phyloP scores from a whole-genome alignment of 2,329 filamentous ascomycete species.

The Clarireedia monteithiana region DNA sequence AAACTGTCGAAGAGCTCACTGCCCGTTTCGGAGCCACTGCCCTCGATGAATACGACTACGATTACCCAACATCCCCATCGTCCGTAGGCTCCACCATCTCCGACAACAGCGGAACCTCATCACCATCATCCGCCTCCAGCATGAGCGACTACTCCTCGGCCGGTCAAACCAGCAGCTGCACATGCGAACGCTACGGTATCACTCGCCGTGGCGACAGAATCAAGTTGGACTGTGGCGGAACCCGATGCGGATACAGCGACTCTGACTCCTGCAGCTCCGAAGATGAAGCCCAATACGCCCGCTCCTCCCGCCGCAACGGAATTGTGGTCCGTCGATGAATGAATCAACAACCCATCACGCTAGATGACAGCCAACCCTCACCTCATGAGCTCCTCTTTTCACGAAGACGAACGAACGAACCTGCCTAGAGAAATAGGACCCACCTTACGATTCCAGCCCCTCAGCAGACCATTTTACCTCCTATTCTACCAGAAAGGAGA shows the following conservation, averaged over 20 bases:
- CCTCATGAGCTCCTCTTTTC: neutral
- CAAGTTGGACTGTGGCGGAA: slow-evolving; percentile 91
- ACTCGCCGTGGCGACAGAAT: slow-evolving; percentile 87
- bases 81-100: slow-evolving; percentile 65
- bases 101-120: slow-evolving; percentile 58
- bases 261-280: slow-evolving; percentile 59
- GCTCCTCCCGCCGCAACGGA: slow-evolving; percentile 54
- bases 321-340: slow-evolving; percentile 43
- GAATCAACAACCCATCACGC: neutral
- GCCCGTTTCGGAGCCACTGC: slow-evolving; percentile 60
- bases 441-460: no score
- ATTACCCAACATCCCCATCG: slow-evolving; percentile 46
- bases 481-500: slow-evolving; percentile 2
- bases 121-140: slow-evolving; percentile 63
- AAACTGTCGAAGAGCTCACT: slow-evolving; percentile 72
- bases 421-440: no score
- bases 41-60: slow-evolving; percentile 47
- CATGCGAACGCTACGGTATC: slow-evolving; percentile 94
- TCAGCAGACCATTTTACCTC: no score
- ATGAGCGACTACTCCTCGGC: slow-evolving; percentile 72
- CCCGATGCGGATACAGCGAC: slow-evolving; percentile 74
- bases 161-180: slow-evolving; percentile 64
- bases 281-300: slow-evolving; percentile 52
- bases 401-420: no score
- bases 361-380: slow-evolving; percentile 6